These are phyloP conservation scores for Coemansia sp. DNA, from an alignment of 192 early-diverging fungal species.

Conservation along the genomic window DNA sequence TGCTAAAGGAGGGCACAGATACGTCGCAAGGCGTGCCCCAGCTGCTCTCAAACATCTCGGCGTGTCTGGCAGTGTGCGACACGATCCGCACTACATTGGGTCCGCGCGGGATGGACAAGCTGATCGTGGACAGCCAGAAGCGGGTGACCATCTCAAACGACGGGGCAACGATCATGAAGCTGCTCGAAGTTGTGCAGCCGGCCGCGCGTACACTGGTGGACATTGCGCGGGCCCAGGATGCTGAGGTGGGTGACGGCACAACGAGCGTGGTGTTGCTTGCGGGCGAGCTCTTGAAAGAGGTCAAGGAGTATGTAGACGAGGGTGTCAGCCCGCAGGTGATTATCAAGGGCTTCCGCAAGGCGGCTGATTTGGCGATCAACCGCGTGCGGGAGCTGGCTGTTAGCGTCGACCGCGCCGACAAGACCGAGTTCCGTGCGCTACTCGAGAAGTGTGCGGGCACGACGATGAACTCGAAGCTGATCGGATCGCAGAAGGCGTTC, in stretches of 20 bases:
- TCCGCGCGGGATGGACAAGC: slow-evolving; percentile 98
- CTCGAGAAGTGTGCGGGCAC: slow-evolving; percentile 97
- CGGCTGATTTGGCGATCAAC: slow-evolving; percentile 87
- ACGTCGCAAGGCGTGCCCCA: slow-evolving; percentile 97
- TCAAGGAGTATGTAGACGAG: slow-evolving; percentile 92
- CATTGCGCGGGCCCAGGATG: slow-evolving; percentile 97
- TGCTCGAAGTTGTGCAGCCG: slow-evolving; percentile 97
- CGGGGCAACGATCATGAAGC: slow-evolving; percentile 97
- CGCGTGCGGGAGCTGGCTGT: slow-evolving; percentile 93
- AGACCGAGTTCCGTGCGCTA: slow-evolving; percentile 80
- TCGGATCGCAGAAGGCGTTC: slow-evolving; percentile 94
- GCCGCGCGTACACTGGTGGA: slow-evolving; percentile 98
- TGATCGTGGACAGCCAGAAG: slow-evolving; percentile 93
- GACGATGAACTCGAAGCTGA: slow-evolving; percentile 97
- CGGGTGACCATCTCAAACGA: slow-evolving; percentile 97
- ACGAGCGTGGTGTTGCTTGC: slow-evolving; percentile 96
- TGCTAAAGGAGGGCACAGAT: slow-evolving; percentile 98
- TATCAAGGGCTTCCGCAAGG: slow-evolving; percentile 91
- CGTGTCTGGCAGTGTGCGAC: slow-evolving; percentile 92
- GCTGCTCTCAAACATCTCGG: slow-evolving; percentile 96
- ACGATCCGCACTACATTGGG: slow-evolving; percentile 95
- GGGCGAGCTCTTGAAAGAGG: slow-evolving; percentile 94
- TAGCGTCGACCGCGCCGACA: slow-evolving; percentile 76
- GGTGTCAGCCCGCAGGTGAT: slow-evolving; percentile 92
- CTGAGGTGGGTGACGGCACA: slow-evolving; percentile 98